Conservation (phyloP, 371 early-diverging fungal species). For the Mucor circinelloides region DNA sequence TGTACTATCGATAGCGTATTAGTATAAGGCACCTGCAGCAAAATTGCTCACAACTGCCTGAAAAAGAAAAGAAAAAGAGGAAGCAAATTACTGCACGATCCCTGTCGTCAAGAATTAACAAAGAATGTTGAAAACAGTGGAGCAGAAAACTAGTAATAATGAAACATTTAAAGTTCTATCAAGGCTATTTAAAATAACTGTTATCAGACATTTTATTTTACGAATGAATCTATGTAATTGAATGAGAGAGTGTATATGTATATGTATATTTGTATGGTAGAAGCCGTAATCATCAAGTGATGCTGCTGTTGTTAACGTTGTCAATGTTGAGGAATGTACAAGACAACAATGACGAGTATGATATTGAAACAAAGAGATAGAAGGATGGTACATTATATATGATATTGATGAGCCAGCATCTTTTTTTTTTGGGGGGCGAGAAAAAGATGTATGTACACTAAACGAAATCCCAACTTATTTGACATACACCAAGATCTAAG, state of each 20-base stretch:
- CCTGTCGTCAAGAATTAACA: background rate
- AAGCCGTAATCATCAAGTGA: background rate
- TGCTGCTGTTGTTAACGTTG: background rate
- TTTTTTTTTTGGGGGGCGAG: background rate
- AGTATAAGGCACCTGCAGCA: background rate
- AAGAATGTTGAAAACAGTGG: background rate
- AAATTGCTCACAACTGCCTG: background rate
- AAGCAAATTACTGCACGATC: background rate
- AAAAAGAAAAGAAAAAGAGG: background rate
- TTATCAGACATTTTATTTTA: background rate
- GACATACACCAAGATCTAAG: constrained; percentile 18
- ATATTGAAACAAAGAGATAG: background rate
- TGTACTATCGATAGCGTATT: background rate
- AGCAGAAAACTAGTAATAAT: background rate
- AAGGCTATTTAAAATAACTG: background rate
- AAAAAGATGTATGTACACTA: background rate
- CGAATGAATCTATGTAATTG: background rate
- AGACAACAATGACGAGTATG: background rate
- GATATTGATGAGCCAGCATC: background rate
- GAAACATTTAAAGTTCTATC: background rate
- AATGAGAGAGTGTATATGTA: background rate
- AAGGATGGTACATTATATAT: background rate
- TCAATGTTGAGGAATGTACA: background rate
- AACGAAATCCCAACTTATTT: constrained; percentile 26
- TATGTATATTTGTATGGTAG: background rate